Evolutionary conservation across 2,329 filamentous ascomycete genomes (phyloP).

Genomic region (Sclerotiophoma versabilis): DNA sequence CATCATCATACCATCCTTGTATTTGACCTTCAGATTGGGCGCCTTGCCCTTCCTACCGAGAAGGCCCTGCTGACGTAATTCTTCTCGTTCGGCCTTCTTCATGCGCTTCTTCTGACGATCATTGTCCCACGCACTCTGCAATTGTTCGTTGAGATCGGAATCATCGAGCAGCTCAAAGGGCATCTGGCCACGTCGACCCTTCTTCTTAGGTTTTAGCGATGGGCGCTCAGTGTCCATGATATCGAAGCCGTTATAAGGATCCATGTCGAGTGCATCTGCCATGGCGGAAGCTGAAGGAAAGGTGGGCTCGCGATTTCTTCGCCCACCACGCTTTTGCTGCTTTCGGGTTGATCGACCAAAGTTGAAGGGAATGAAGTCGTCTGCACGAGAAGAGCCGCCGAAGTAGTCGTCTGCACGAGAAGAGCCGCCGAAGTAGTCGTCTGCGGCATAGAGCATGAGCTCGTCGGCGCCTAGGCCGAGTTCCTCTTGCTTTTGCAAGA

Average conservation of each 20-base stretch:
- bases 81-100: conserved; percentile 57
- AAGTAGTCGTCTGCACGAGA: conserved; percentile 39
- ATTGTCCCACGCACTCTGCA: conserved; percentile 52
- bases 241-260: conserved; percentile 75
- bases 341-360: conserved; percentile 38
- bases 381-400: conserved; percentile 32
- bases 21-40: conserved; percentile 69
- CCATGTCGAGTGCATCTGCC: conserved; percentile 65
- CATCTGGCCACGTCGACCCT: conserved; percentile 64
- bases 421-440: conserved; percentile 49
- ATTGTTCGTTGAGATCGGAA: conserved; percentile 51
- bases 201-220: conserved; percentile 70
- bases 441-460: conserved; percentile 63
- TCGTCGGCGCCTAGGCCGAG: conserved; percentile 68
- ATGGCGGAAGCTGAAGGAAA: conserved; percentile 65
- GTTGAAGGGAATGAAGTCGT: conserved; percentile 21
- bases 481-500: conserved; percentile 68
- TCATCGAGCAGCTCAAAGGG: conserved; percentile 55
- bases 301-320: conserved; percentile 21
- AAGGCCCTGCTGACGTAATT: conserved; percentile 54
- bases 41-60: conserved; percentile 54
- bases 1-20: conserved; percentile 73
- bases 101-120: conserved; percentile 56
- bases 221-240: conserved; percentile 82
- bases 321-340: conserved; percentile 24